phyloP scores from a whole-genome alignment of 495 filamentous ascomycete genomes.

The Aspergillus mulundensis region DNA sequence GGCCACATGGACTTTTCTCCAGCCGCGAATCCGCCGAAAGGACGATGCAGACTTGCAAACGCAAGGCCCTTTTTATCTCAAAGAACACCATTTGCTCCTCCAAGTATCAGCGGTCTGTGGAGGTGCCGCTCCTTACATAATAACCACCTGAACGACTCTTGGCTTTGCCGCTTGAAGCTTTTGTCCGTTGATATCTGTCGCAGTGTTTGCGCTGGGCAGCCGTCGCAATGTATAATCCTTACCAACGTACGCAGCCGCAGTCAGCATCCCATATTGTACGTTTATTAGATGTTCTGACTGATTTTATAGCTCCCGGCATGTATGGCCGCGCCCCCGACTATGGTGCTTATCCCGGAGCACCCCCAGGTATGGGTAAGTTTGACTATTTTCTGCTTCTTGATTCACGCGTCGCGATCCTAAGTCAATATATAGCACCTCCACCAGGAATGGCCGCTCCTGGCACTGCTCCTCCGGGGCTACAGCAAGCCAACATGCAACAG shows the following conservation, averaged over 20 bases:
- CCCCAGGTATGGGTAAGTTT: slow-evolving; percentile 80
- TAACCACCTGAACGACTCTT: neutral
- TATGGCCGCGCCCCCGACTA: slow-evolving; percentile 73
- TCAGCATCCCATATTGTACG: neutral
- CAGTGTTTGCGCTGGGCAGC: slow-evolving; percentile 14
- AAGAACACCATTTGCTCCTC: neutral
- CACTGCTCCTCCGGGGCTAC: slow-evolving; percentile 73
- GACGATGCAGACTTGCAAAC: neutral
- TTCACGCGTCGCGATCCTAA: slow-evolving; percentile 4
- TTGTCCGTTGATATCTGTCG: neutral
- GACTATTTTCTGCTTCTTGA: neutral
- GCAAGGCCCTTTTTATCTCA: neutral
- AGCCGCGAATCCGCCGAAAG: slow-evolving; percentile 13
- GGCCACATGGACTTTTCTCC: slow-evolving; percentile 15
- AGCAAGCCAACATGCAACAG: slow-evolving; percentile 64
- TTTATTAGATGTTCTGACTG: slow-evolving; percentile 6
- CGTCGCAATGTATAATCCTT: slow-evolving; percentile 67
- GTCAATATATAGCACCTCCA: slow-evolving; percentile 31
- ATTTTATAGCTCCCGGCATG: slow-evolving; percentile 42
- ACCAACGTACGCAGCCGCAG: slow-evolving; percentile 52
- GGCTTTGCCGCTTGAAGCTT: neutral
- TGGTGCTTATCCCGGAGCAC: slow-evolving; percentile 68
- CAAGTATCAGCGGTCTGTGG: neutral
- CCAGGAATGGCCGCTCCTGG: slow-evolving; percentile 78
- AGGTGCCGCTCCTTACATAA: neutral